These are phyloP conservation scores for Plasmodium adleri DNA, from an alignment of 169 alveolate genomes.

Conservation along the genomic window DNA sequence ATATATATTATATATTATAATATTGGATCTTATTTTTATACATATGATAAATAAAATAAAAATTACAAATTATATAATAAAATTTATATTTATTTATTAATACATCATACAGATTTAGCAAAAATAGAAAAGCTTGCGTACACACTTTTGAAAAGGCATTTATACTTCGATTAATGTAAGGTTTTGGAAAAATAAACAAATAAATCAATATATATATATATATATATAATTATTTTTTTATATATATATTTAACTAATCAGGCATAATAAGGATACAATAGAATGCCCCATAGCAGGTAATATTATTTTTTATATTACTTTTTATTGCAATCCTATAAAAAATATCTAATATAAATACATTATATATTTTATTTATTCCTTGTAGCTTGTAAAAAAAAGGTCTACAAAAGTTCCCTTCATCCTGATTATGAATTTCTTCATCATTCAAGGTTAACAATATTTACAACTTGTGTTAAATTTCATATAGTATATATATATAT, in stretches of 20 bases:
- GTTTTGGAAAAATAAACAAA: slow-evolving; percentile 13
- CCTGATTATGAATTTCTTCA: slow-evolving; percentile 86
- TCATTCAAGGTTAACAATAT: slow-evolving; percentile 77
- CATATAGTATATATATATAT: neutral
- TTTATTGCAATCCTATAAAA: neutral
- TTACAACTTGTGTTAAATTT: too few species aligned
- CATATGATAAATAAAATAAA: too few species aligned
- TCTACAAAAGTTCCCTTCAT: slow-evolving; percentile 79
- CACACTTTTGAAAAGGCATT: slow-evolving; percentile 83
- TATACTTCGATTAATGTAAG: slow-evolving; percentile 78
- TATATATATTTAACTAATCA: slow-evolving; percentile 14
- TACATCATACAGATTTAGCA: slow-evolving; percentile 74
- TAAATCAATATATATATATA: neutral
- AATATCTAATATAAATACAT: neutral
- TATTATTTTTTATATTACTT: slow-evolving; percentile 7
- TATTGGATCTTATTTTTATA: too few species aligned
- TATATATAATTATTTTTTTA: neutral
- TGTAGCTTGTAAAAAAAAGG: slow-evolving; percentile 84
- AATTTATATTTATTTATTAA: too few species aligned
- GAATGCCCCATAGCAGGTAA: slow-evolving; percentile 85
- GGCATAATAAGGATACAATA: slow-evolving; percentile 76
- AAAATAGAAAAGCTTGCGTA: slow-evolving; percentile 82
- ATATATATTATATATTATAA: neutral
- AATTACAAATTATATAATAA: too few species aligned
- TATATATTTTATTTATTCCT: slow-evolving; percentile 11